Percentiles rank a stretch among this genome's conserved stretches.
These are phyloP conservation scores for Aegilops longissima DNA, from an alignment of 176 grass and related monocot genomes.

Conservation along the genomic window DNA sequence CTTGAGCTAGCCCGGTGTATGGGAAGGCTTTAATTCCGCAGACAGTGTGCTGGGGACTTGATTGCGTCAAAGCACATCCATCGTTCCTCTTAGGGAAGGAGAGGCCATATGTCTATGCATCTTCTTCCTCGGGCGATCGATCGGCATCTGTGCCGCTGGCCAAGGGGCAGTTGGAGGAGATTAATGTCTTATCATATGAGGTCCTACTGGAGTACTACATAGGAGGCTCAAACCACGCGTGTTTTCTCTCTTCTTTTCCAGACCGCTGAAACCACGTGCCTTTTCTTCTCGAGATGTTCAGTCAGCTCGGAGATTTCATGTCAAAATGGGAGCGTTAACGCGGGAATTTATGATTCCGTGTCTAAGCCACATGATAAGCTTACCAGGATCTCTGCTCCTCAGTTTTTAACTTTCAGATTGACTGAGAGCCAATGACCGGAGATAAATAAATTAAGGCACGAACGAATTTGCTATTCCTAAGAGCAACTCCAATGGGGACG, in stretches of 20 bases:
- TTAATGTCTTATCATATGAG: background rate
- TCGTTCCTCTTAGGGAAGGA: background rate
- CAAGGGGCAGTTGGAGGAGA: background rate
- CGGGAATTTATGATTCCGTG: background rate
- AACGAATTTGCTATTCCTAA: no score
- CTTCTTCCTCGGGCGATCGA: background rate
- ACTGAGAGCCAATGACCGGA: no score
- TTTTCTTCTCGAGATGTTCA: background rate
- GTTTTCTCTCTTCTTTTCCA: background rate
- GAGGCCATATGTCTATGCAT: background rate
- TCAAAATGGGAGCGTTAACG: background rate
- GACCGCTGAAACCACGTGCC: background rate
- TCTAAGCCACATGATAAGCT: background rate
- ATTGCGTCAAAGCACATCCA: background rate
- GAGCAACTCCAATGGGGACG: no score
- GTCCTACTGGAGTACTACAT: no score
- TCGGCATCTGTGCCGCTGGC: conserved; percentile 4
- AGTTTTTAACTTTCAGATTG: no score
- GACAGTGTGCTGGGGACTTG: background rate
- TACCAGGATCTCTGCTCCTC: no score
- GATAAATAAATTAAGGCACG: no score
- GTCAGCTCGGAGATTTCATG: background rate
- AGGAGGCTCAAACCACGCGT: background rate
- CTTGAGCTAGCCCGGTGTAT: background rate
- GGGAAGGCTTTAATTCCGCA: background rate